A percentile compares a stretch with the other conserved stretches of the same genome.
Evolutionary conservation across 306 rosid species (phyloP).

Genomic region (Dalbergia oliveri): DNA sequence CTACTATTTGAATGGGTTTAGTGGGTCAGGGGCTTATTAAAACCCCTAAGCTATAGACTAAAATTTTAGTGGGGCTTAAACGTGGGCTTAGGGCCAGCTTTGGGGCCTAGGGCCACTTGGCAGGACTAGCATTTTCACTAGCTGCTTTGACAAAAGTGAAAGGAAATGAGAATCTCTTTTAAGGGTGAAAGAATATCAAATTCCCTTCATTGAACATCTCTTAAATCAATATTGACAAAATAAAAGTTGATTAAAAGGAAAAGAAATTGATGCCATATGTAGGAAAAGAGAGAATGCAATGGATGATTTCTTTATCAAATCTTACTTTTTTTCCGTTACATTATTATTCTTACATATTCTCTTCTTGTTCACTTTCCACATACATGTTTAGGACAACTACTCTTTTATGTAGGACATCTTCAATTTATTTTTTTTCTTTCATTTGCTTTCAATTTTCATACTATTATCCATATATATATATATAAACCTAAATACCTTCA

Average conservation of each 20-base stretch:
- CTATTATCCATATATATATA: no score
- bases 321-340: neutral
- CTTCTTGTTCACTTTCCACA: conserved; percentile 7
- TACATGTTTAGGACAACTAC: conserved; percentile 28
- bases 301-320: conserved; percentile 40
- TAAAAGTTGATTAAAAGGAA: conserved; percentile 42
- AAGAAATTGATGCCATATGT: conserved; percentile 36
- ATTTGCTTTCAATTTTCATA: neutral
- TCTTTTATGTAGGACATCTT: neutral
- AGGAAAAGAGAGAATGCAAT: conserved; percentile 23
- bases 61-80: no score
- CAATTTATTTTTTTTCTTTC: neutral
- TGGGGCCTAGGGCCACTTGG: no score
- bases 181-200: conserved; percentile 9
- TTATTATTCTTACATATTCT: conserved; percentile 16
- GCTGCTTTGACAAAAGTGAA: no score
- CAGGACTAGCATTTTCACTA: no score
- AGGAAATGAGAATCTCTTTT: no score
- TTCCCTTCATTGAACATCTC: conserved; percentile 41
- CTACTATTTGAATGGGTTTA: no score
- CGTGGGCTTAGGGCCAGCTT: no score
- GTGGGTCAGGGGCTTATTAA: no score
- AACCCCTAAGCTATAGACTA: no score
- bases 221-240: conserved; percentile 36
- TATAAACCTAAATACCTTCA: no score